Evolutionary conservation across 345 rosid species (phyloP).

Genomic region (Brassica incana): DNA sequence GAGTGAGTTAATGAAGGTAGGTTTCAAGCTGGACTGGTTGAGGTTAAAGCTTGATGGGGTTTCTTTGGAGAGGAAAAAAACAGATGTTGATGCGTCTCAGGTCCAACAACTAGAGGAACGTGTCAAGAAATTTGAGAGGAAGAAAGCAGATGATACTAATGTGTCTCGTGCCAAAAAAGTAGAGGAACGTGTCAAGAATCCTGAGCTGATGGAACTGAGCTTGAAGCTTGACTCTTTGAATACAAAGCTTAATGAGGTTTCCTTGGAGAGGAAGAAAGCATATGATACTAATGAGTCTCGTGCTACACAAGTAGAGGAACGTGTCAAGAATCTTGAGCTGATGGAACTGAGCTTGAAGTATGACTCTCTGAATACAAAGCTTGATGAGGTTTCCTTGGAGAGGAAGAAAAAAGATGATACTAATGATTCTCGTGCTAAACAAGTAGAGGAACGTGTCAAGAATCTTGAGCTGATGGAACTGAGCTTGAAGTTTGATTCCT

Average conservation of each 20-base stretch:
- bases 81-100: background rate
- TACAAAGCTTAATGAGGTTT: background rate
- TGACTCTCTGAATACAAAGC: background rate
- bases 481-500: background rate
- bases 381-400: no score
- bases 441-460: no score
- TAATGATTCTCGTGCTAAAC: no score
- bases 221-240: background rate
- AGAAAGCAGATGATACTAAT: background rate
- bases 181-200: background rate
- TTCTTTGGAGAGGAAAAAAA: background rate
- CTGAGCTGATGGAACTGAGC: no score
- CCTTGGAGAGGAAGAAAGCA: background rate
- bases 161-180: background rate
- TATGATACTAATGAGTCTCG: background rate
- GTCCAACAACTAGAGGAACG: slow-evolving; percentile 1
- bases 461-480: no score
- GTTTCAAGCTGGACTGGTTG: background rate
- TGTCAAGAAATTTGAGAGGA: background rate
- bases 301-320: background rate
- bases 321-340: background rate
- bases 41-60: background rate
- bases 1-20: slow-evolving; percentile 1
- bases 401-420: no score
- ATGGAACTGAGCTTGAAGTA: background rate